phyloP scores from a whole-genome alignment of 108 stramenopile species.

The Bacterosira constricta region DNA sequence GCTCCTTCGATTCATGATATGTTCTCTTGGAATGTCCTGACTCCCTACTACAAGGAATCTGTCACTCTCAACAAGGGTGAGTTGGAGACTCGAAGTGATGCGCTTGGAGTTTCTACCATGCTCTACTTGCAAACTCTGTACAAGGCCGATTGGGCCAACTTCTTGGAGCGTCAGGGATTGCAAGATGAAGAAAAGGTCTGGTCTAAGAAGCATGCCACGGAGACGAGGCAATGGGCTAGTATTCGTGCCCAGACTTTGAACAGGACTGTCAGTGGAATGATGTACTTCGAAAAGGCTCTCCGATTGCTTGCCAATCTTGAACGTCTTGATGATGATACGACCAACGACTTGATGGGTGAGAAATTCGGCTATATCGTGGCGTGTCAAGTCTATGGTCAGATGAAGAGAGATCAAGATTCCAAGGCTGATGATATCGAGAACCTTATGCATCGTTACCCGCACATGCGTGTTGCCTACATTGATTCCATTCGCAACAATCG shows the following conservation, averaged over 20 bases:
- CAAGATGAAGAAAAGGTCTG: slow-evolving; percentile 91
- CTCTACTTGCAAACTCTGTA: slow-evolving; percentile 96
- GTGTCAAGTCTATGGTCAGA: slow-evolving; percentile 96
- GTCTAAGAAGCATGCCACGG: slow-evolving; percentile 84
- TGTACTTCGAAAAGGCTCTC: slow-evolving; percentile 97
- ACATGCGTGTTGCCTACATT: slow-evolving; percentile 96
- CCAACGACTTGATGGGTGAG: slow-evolving; percentile 90
- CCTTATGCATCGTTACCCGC: slow-evolving; percentile 93
- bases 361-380: slow-evolving; percentile 98
- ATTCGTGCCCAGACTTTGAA: slow-evolving; percentile 95
- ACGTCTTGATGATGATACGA: slow-evolving; percentile 84
- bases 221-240: slow-evolving; percentile 96
- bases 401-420: slow-evolving; percentile 93
- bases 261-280: slow-evolving; percentile 97
- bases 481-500: slow-evolving; percentile 90
- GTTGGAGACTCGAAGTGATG: slow-evolving; percentile 89
- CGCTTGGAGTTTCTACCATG: slow-evolving; percentile 92
- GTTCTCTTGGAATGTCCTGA: slow-evolving; percentile 97
- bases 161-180: slow-evolving; percentile 88
- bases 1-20: slow-evolving; percentile 94
- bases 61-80: slow-evolving; percentile 93
- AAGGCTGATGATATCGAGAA: slow-evolving; percentile 97
- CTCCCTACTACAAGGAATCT: slow-evolving; percentile 97
- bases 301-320: slow-evolving; percentile 94
- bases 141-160: slow-evolving; percentile 95